phyloP scores from a whole-genome alignment of 352 stramenopile species.

The Blastocystis sp. region DNA sequence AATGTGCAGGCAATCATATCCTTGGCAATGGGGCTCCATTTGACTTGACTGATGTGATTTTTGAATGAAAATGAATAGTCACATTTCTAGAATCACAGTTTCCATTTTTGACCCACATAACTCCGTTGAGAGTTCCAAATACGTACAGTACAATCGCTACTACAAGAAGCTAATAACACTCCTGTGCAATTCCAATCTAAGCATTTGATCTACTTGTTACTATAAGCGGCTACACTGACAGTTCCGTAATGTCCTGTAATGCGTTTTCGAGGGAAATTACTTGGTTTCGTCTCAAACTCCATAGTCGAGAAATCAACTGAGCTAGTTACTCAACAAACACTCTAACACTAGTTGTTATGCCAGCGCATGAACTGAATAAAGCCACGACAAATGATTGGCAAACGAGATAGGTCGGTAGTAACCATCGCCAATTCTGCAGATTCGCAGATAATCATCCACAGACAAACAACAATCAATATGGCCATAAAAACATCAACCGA shows the following conservation, averaged over 20 bases:
- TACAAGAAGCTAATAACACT: background rate
- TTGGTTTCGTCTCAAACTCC: background rate
- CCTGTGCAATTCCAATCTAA: conserved; percentile 19
- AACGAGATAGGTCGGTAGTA: background rate
- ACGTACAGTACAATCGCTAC: background rate
- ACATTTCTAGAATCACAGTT: conserved; percentile 1
- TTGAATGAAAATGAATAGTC: conserved; percentile 41
- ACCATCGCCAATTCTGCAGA: conserved; percentile 4
- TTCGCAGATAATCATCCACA: conserved; percentile 50
- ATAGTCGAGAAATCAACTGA: background rate
- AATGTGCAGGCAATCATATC: conserved; percentile 43
- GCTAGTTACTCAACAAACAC: background rate
- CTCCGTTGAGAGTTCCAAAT: conserved; percentile 35
- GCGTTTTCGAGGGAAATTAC: background rate
- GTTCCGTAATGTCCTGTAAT: background rate
- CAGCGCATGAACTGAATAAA: conserved; percentile 43
- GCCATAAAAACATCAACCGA: conserved; percentile 58
- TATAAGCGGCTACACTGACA: background rate
- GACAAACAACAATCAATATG: conserved; percentile 24
- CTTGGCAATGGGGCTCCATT: conserved; percentile 12
- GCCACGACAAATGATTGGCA: background rate
- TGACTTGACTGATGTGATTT: conserved; percentile 10
- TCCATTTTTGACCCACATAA: background rate
- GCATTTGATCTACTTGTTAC: conserved; percentile 26
- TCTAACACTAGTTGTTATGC: background rate